Evolutionary conservation across 2,329 filamentous ascomycete genomes (phyloP).

Genomic region (Fusarium penzigii): DNA sequence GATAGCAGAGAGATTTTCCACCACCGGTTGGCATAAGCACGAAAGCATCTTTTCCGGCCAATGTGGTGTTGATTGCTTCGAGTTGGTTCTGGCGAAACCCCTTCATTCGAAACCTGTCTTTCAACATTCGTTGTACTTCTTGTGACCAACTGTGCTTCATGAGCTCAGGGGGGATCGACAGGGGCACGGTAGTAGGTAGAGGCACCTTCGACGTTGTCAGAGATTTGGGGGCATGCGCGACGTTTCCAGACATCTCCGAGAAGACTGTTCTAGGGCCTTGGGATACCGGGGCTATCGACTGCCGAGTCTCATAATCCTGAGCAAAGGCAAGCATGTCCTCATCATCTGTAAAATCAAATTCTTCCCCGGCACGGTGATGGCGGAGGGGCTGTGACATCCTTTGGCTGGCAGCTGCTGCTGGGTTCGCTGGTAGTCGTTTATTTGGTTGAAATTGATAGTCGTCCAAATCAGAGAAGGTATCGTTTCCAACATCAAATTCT

Average conservation of each 20-base stretch:
- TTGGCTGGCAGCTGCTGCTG: constrained; percentile 8
- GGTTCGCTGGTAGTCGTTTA: constrained; percentile 6
- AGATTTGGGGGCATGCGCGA: constrained; percentile 32
- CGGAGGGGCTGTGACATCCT: constrained; percentile 14
- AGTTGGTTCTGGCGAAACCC: constrained; percentile 91
- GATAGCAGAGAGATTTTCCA: constrained; percentile 96
- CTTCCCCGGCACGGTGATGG: constrained; percentile 30
- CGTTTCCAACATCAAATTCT: constrained; percentile 28
- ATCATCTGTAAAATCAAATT: constrained; percentile 52
- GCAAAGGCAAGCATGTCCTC: constrained; percentile 55
- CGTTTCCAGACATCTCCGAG: constrained; percentile 52
- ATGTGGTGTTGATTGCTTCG: constrained; percentile 92
- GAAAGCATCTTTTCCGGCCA: constrained; percentile 86
- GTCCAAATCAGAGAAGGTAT: constrained; percentile 33
- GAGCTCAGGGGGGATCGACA: constrained; percentile 49
- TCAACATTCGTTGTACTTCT: constrained; percentile 79
- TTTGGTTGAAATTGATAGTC: constrained; percentile 26
- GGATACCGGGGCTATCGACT: constrained; percentile 29
- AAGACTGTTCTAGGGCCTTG: constrained; percentile 40
- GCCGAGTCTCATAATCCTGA: constrained; percentile 49
- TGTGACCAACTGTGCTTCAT: constrained; percentile 79
- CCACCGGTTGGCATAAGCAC: constrained; percentile 98
- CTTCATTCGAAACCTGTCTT: constrained; percentile 78
- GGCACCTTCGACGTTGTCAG: constrained; percentile 36
- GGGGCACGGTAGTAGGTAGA: constrained; percentile 23